Conservation (phyloP, 495 filamentous ascomycete species). For the Penicillium goetzii region DNA sequence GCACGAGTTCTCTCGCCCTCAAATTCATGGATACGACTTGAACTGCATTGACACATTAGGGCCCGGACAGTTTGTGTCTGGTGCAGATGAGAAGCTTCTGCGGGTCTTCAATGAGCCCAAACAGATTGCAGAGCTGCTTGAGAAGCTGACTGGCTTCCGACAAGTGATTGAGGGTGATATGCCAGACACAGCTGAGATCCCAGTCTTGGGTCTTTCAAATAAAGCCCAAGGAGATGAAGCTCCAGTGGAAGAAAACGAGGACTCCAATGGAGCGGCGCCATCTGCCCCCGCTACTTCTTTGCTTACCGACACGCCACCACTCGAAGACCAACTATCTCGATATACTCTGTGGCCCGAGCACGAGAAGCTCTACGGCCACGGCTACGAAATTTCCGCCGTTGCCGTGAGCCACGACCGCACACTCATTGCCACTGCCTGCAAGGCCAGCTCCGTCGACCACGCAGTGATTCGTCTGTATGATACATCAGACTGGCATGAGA, state of each 20-base stretch:
- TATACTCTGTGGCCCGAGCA: constrained; percentile 94
- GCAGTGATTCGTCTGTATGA: constrained; percentile 92
- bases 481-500: constrained; percentile 81
- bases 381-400: constrained; percentile 94
- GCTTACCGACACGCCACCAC: constrained; percentile 68
- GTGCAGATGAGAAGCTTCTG: constrained; percentile 97
- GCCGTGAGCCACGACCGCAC: constrained; percentile 74
- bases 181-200: constrained; percentile 88
- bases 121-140: constrained; percentile 74
- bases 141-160: constrained; percentile 65
- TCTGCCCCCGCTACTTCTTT: constrained; percentile 34
- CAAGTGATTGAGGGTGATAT: constrained; percentile 51
- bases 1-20: constrained; percentile 95
- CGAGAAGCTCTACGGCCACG: constrained; percentile 97
- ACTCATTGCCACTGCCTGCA: constrained; percentile 89
- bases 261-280: constrained; percentile 30
- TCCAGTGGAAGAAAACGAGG: constrained; percentile 53
- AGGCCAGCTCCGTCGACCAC: constrained; percentile 88
- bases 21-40: constrained; percentile 97
- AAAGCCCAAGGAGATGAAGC: constrained; percentile 72
- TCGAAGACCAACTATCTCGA: constrained; percentile 86
- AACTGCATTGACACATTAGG: constrained; percentile 86
- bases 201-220: constrained; percentile 94
- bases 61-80: constrained; percentile 77
- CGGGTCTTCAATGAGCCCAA: constrained; percentile 92